phyloP scores from a whole-genome alignment of 2,329 filamentous ascomycete species.

The Myriosclerotinia curreyana region DNA sequence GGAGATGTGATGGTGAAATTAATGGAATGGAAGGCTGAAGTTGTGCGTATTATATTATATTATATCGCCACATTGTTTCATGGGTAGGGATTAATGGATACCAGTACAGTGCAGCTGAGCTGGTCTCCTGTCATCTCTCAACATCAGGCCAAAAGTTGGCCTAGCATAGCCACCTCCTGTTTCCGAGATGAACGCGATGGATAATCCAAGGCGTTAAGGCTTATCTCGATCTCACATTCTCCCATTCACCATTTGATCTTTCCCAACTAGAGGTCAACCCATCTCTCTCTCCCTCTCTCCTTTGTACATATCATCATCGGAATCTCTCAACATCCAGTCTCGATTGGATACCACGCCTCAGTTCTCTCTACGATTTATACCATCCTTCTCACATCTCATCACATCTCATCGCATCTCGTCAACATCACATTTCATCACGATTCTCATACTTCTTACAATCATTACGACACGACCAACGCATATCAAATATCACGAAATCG shows the following conservation, averaged over 20 bases:
- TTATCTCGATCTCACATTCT: neutral
- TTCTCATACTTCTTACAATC: constrained; percentile 8
- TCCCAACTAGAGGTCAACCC: neutral
- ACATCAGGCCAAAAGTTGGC: constrained; percentile 1
- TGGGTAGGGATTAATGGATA: constrained; percentile 15
- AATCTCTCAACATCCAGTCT: neutral
- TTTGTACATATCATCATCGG: constrained; percentile 6
- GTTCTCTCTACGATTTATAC: neutral
- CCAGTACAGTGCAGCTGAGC: constrained; percentile 1
- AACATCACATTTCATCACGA: neutral
- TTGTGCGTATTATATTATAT: neutral
- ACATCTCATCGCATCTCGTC: neutral
- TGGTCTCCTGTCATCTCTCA: neutral
- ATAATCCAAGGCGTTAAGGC: neutral
- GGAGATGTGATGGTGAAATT: neutral
- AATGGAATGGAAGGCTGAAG: constrained; percentile 9
- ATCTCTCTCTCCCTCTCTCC: neutral
- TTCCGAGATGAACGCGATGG: neutral
- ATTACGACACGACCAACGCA: neutral
- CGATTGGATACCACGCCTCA: neutral
- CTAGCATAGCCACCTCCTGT: constrained; percentile 4
- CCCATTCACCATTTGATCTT: neutral
- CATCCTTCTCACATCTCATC: neutral
- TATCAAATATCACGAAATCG: neutral
- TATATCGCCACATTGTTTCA: neutral